Evolutionary conservation across 169 alveolate genomes (phyloP).

Genomic region (Nephromyces sp.): DNA sequence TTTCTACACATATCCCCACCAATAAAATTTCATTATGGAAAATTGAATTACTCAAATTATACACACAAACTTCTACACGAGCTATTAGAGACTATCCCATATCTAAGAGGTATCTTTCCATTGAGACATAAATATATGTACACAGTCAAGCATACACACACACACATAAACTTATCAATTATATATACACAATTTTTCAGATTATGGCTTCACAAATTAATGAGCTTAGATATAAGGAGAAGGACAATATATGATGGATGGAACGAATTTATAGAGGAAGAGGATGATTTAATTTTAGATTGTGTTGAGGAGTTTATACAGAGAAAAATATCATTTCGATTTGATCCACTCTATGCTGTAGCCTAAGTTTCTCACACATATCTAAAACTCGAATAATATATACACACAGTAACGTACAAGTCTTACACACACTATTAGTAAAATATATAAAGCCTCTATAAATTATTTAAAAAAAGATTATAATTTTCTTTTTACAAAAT

Average conservation of each 20-base stretch:
- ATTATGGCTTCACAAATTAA: neutral
- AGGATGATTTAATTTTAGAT: neutral
- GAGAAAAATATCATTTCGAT: neutral
- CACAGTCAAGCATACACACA: neutral
- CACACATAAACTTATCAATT: neutral
- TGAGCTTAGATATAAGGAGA: neutral
- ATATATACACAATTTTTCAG: neutral
- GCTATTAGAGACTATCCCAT: neutral
- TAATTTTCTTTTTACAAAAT: too few relatives aligned
- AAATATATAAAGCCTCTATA: too few relatives aligned
- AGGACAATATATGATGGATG: neutral
- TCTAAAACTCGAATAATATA: too few relatives aligned
- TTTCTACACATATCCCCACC: neutral
- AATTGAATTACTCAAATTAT: too few relatives aligned
- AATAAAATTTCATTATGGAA: too few relatives aligned
- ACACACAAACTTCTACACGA: too few relatives aligned
- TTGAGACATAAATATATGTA: neutral
- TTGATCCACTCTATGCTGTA: neutral
- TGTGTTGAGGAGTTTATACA: neutral
- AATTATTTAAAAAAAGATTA: too few relatives aligned
- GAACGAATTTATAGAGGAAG: neutral
- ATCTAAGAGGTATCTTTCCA: neutral
- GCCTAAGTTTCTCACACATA: neutral
- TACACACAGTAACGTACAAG: too few relatives aligned
- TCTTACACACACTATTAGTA: too few relatives aligned